Conservation (phyloP, 2,329 filamentous ascomycete genomes). For the Exophiala phaeomuriformis region DNA sequence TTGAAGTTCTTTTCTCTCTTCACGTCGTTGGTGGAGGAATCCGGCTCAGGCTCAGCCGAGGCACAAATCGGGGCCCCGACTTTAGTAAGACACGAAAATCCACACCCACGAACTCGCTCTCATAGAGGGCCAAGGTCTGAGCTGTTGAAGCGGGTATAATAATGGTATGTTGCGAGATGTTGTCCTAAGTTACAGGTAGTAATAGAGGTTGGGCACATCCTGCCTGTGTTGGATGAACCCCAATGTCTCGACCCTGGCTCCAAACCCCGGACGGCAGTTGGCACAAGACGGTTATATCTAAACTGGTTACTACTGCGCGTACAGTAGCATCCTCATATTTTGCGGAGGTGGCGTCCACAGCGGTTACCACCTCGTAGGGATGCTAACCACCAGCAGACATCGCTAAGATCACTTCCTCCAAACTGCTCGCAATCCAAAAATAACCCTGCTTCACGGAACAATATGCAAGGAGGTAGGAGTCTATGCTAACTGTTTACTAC, state of each 20-base stretch:
- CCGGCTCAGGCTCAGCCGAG: not conserved
- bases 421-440: too few species aligned
- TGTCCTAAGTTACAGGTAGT: too few species aligned
- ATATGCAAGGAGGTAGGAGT: too few species aligned
- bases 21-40: not conserved
- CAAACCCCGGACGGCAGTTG: slow-evolving; percentile 9
- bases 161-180: too few species aligned
- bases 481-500: not conserved
- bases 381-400: too few species aligned
- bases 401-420: not conserved
- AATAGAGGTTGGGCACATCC: too few species aligned
- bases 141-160: too few species aligned
- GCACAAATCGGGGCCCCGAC: not conserved
- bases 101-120: not conserved
- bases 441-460: too few species aligned
- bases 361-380: not conserved
- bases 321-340: not conserved
- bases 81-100: not conserved
- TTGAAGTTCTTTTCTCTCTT: not conserved
- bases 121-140: too few species aligned
- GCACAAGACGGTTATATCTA: not conserved
- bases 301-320: too few species aligned
- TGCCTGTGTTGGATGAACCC: too few species aligned
- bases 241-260: too few species aligned
- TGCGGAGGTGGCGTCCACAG: slow-evolving; percentile 15